These are phyloP conservation scores for Cafeteria roenbergensis DNA, from an alignment of 108 stramenopile species.

Conservation along the genomic window DNA sequence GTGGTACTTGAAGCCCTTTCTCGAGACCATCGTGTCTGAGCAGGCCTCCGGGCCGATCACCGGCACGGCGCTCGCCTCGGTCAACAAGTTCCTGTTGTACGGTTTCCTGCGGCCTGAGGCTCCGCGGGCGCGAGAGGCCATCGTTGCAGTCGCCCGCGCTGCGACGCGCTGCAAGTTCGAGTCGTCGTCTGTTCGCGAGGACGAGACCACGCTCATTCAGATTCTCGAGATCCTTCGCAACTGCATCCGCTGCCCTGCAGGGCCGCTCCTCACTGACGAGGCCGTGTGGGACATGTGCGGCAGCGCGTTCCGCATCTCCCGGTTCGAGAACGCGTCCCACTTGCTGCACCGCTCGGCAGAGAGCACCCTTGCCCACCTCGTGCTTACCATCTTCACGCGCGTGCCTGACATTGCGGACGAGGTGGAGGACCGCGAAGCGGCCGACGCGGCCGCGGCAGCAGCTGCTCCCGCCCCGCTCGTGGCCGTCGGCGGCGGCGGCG, in stretches of 20 bases:
- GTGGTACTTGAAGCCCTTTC: slow-evolving; percentile 36
- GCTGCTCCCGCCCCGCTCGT: neutral
- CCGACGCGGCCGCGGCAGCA: neutral
- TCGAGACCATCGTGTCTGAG: slow-evolving; percentile 38
- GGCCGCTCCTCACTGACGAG: slow-evolving; percentile 25
- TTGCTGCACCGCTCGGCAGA: slow-evolving; percentile 29
- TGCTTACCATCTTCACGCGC: slow-evolving; percentile 30
- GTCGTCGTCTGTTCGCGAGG: slow-evolving; percentile 38
- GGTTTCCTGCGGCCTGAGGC: slow-evolving; percentile 36
- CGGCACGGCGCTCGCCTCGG: slow-evolving; percentile 35
- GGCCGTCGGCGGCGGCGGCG: neutral
- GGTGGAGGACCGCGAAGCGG: neutral
- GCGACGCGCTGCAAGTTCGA: slow-evolving; percentile 42
- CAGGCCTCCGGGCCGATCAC: slow-evolving; percentile 40
- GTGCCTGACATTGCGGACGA: neutral
- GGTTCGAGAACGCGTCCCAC: slow-evolving; percentile 21
- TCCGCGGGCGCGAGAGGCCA: slow-evolving; percentile 34
- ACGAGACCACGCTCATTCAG: slow-evolving; percentile 47
- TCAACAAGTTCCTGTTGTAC: slow-evolving; percentile 48
- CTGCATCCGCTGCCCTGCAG: slow-evolving; percentile 33
- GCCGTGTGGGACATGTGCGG: slow-evolving; percentile 33
- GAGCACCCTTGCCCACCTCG: slow-evolving; percentile 29
- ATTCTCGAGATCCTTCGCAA: slow-evolving; percentile 37
- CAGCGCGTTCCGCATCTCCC: slow-evolving; percentile 31
- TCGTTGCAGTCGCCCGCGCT: slow-evolving; percentile 17